These are phyloP conservation scores for Vitis riparia DNA, from an alignment of 164 flowering plant genomes.

Conservation along the genomic window DNA sequence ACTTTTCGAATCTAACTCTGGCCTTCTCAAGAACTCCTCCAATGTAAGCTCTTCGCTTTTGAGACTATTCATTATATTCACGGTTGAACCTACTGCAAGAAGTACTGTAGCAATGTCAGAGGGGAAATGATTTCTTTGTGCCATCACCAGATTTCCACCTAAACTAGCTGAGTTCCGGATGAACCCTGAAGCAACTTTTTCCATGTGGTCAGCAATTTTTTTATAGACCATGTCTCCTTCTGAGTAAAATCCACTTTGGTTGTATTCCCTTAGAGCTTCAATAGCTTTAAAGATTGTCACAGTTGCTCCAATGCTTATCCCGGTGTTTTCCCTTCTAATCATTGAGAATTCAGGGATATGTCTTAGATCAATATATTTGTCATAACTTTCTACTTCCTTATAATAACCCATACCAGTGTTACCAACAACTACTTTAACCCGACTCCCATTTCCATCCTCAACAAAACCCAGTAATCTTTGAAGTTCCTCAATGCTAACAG, in stretches of 20 bases:
- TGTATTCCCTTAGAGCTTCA: conserved; percentile 47
- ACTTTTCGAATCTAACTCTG: conserved; percentile 49
- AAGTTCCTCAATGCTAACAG: conserved; percentile 56
- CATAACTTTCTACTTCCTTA: conserved; percentile 51
- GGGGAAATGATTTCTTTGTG: conserved; percentile 73
- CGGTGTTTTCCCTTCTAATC: conserved; percentile 44
- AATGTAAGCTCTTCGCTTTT: conserved; percentile 40
- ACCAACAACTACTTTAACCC: conserved; percentile 63
- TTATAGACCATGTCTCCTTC: conserved; percentile 33
- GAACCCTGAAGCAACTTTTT: conserved; percentile 70
- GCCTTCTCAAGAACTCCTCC: conserved; percentile 66
- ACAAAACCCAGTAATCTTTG: conserved; percentile 27
- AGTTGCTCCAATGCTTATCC: conserved; percentile 78
- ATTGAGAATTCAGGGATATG: conserved; percentile 66
- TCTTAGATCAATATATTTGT: conserved; percentile 67
- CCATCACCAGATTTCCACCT: conserved; percentile 91
- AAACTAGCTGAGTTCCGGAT: conserved; percentile 80
- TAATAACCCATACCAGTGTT: conserved; percentile 80
- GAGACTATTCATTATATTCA: conserved; percentile 38
- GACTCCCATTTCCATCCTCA: conserved; percentile 9
- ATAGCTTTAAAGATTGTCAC: conserved; percentile 75
- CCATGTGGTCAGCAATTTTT: conserved; percentile 76
- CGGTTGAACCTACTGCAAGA: conserved; percentile 58
- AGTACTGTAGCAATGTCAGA: conserved; percentile 91
- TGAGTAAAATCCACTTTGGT: conserved; percentile 6